Evolutionary conservation across 148 eudicot species (phyloP), one percentile per base, ranked within the genome.

Genomic region (Silene latifolia): DNA sequence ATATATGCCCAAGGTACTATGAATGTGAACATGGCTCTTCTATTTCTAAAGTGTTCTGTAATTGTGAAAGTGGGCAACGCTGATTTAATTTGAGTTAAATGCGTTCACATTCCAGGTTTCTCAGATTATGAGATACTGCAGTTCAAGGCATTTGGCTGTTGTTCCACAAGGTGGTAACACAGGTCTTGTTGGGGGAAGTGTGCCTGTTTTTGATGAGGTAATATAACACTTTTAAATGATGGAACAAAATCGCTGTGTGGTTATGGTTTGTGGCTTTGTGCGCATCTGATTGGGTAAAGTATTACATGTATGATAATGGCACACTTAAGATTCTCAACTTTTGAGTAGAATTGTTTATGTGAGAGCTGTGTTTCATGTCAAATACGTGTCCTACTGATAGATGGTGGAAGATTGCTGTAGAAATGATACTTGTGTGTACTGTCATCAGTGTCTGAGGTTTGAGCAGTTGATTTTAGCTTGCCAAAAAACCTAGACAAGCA

Each of bases 171-270:
- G 98, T 81, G 98, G 97, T 79, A 94, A 94, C 79, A 94, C 98
- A 65, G 96, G 98, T 78, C 97, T 94, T 78, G 98, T 94, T 32
- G 98, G 98, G 72, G 98, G 97, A 84, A 94, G 98, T 86, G 93
- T 94, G 57, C 98, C 98, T 68, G 97, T 90, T 65, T 91, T 86
- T 83, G 97, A 90, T 80, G 98, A 94, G 96, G 98, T 94, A 87
- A 74, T n/a, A 27, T 63, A 4, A 20, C 39, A 57, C 9, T 77
- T 18, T 29, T 25, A 29, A 0, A 57, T 35, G 1, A 15, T 63
- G 19, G 44, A 46, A 6, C 56, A 12, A 18, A 27, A 59, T 64
- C 57, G 42, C 7, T 63, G 18, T 56, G 44, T n/a, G 29, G 15
- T 65, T 15, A 54, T 54, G 27, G 5, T 23, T 51, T 48, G 0